Percentiles rank a stretch among this genome's conserved stretches.
phyloP scores from a whole-genome alignment of 23 red algal genomes.

The Cyanidiococcus yangmingshanensis region DNA sequence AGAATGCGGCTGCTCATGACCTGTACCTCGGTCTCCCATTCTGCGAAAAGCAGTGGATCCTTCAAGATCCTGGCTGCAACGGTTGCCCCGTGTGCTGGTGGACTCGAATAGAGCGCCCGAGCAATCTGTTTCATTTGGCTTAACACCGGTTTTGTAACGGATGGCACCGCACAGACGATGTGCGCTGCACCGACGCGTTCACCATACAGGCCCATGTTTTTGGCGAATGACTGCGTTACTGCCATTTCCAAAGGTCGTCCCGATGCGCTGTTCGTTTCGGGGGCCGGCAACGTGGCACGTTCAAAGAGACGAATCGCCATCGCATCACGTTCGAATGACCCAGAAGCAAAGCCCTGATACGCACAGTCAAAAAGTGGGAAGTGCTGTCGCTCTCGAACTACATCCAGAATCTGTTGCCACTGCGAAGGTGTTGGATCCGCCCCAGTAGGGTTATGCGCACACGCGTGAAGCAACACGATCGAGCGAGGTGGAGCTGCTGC shows the following conservation, averaged over 20 bases:
- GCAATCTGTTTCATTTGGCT: constrained; percentile 67
- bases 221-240: constrained; percentile 78
- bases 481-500: constrained; percentile 32
- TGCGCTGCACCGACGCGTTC: constrained; percentile 72
- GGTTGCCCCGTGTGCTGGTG: constrained; percentile 63
- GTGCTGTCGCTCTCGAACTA: constrained; percentile 24
- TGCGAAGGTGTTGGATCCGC: constrained; percentile 51
- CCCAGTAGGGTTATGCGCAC: constrained; percentile 97
- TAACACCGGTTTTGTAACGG: constrained; percentile 12
- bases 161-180: constrained; percentile 31
- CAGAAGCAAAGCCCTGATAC: constrained; percentile 95
- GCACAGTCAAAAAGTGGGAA: constrained; percentile 93
- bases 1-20: constrained; percentile 64
- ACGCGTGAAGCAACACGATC: constrained; percentile 88
- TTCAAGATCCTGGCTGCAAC: constrained; percentile 60
- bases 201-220: constrained; percentile 96
- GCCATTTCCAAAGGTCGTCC: constrained; percentile 74
- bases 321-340: constrained; percentile 31
- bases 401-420: constrained; percentile 52
- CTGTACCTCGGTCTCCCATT: constrained; percentile 74
- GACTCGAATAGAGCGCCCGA: constrained; percentile 76
- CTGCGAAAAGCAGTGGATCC: constrained; percentile 39
- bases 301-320: constrained; percentile 24
- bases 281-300: neutral
- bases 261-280: constrained; percentile 48